Evolutionary conservation across 1,139 yeast species (phyloP), one percentile per base, ranked within the genome.

Genomic region (Nematodospora anomalae): DNA sequence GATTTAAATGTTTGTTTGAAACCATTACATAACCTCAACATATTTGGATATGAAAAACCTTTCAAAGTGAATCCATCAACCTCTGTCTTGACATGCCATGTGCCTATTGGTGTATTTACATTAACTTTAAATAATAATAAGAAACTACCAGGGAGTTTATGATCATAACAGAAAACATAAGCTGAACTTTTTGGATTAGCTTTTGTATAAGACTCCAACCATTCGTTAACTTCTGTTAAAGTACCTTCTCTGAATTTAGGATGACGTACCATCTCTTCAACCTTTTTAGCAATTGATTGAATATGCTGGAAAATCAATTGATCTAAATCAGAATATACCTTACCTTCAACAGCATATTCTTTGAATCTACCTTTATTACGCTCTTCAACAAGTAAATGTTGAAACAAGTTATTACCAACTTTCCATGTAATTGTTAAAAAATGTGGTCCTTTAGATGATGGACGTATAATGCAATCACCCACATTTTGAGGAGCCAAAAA

Each of bases 381-480:
- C 60, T 92, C 98, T 46, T 82, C 74, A 33, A 92, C 85, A 50
- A 89, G 90, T 45, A 94, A 70, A 58, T 92, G 97, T 58, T 94
- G 98, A 64, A 84, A 94, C 46, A 92, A 67, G 55, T 83, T 85
- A 53, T 86, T 92, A 42, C 88, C 92, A 26, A 94, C 90, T 58
- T 92, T 92, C 97, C 98, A 92, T 0, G 99, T 92, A 27, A 90
- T 84, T 2, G 96, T 90, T 50, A 92, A 74, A 59, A 80, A 96
- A 47, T 87, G 85, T 29, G 79, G 74, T 24, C 98, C 98, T 44
- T 83, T 80, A 6, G 96, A 87, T 1, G 97, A 89, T 8, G 97
- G 98, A 50, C 99, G 79, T 40, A 92, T 87, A 22, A 94, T 95
- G 64, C 89, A 79, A 52, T 88, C 96, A 34, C 99, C 99, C 42